Evolutionary conservation across 768 basidiomycete species (phyloP).

Genomic region (Cyathus striatus): DNA sequence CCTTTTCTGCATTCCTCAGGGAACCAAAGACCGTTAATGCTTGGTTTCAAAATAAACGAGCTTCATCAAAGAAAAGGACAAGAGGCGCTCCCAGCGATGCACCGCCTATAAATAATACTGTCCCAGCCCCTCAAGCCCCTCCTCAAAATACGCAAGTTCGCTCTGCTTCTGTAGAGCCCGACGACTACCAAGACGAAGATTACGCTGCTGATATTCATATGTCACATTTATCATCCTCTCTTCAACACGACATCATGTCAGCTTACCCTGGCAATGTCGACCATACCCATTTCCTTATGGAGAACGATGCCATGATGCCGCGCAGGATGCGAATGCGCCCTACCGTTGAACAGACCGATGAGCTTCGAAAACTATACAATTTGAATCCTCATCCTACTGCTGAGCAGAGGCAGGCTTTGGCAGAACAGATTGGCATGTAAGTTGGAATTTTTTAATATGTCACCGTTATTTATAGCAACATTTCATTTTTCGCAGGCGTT

Average conservation of each 20-base stretch:
- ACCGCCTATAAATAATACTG: slow-evolving; percentile 24
- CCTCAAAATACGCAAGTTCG: slow-evolving; percentile 3
- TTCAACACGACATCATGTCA: slow-evolving; percentile 24
- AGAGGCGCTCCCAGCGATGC: slow-evolving; percentile 24
- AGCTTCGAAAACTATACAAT: slow-evolving; percentile 62
- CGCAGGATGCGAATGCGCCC: slow-evolving; percentile 64
- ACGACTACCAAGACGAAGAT: slow-evolving; percentile 46
- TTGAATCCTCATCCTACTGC: slow-evolving; percentile 61
- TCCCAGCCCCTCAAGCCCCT: slow-evolving; percentile 16
- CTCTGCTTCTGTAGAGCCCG: slow-evolving; percentile 27
- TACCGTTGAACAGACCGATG: slow-evolving; percentile 59
- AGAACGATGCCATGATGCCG: slow-evolving; percentile 45
- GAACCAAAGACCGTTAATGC: slow-evolving; percentile 83
- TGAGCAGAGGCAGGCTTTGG: slow-evolving; percentile 62
- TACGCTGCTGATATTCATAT: slow-evolving; percentile 27
- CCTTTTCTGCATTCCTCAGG: no score
- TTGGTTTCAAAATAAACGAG: slow-evolving; percentile 86
- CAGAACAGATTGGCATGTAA: slow-evolving; percentile 72
- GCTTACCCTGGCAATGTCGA: slow-evolving; percentile 43
- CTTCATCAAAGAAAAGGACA: slow-evolving; percentile 72
- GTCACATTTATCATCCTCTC: slow-evolving; percentile 27
- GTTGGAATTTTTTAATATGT: no score
- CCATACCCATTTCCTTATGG: slow-evolving; percentile 43
- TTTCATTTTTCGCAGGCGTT: slow-evolving; percentile 51
- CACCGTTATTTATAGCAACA: slow-evolving; percentile 7